Conservation (phyloP, 805 yeast species). For the Wickerhamiella qilinensis region DNA sequence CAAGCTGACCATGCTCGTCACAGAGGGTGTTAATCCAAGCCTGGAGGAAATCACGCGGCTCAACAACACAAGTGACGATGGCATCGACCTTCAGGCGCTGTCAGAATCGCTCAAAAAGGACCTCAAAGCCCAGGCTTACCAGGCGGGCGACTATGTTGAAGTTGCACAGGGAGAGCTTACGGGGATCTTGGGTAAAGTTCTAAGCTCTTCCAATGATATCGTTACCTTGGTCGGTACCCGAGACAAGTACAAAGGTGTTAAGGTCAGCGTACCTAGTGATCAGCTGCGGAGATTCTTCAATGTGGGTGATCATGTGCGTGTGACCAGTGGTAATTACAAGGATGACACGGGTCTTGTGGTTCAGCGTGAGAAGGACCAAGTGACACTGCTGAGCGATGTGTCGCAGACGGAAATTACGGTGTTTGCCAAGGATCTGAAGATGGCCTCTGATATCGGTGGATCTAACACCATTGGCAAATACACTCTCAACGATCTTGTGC, state of each 20-base stretch:
- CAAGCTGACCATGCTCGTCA: constrained; percentile 63
- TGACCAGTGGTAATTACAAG: constrained; percentile 74
- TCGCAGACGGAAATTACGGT: constrained; percentile 80
- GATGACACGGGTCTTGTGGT: constrained; percentile 95
- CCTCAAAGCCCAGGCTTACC: constrained; percentile 47
- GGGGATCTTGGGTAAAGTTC: constrained; percentile 68
- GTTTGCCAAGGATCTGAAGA: constrained; percentile 77
- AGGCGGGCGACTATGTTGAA: constrained; percentile 89
- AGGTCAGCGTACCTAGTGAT: constrained; percentile 65
- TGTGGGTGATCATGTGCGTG: constrained; percentile 91
- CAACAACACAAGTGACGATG: constrained; percentile 65
- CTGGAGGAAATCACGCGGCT: constrained; percentile 55
- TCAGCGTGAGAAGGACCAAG: constrained; percentile 65
- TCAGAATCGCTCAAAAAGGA: constrained; percentile 70
- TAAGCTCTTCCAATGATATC: constrained; percentile 49
- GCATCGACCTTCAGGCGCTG: constrained; percentile 73
- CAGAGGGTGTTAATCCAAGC: constrained; percentile 66
- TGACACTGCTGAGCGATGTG: constrained; percentile 78
- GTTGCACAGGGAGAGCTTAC: constrained; percentile 87
- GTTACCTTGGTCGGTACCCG: constrained; percentile 33
- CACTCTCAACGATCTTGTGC: constrained; percentile 79
- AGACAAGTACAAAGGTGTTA: constrained; percentile 35
- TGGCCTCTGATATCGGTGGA: constrained; percentile 76
- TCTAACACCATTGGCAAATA: constrained; percentile 60
- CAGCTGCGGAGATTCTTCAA: constrained; percentile 72